phyloP scores from a whole-genome alignment of 768 basidiomycete genomes.

The Mycena albidolilacea region DNA sequence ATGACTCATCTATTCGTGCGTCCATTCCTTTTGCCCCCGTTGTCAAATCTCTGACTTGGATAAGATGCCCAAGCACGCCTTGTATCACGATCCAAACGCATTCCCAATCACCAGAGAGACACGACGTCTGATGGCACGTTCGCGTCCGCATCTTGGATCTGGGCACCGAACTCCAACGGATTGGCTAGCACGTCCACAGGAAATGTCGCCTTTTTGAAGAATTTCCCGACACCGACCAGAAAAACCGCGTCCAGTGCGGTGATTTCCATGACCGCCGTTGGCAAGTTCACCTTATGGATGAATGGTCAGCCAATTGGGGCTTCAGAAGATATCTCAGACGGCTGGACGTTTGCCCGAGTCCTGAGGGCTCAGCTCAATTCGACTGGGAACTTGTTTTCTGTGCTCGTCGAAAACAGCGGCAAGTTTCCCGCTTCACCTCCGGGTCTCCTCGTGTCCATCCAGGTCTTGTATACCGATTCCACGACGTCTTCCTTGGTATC shows the following conservation, averaged over 20 bases:
- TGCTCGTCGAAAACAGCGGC: constrained; percentile 20
- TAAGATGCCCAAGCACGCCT: constrained; percentile 19
- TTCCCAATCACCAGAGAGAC: not conserved
- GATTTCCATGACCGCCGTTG: constrained; percentile 29
- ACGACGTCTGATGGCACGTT: not conserved
- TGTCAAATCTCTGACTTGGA: not conserved
- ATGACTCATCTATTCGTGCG: constrained; percentile 2
- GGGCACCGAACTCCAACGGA: constrained; percentile 20
- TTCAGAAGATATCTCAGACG: constrained; percentile 4
- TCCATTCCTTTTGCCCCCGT: not conserved
- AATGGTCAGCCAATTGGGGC: constrained; percentile 31
- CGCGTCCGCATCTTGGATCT: constrained; percentile 35
- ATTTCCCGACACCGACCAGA: constrained; percentile 9
- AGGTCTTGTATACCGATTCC: constrained; percentile 15
- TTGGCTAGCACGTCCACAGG: constrained; percentile 16
- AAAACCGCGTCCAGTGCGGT: constrained; percentile 17
- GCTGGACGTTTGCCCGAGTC: constrained; percentile 23
- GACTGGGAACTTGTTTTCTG: constrained; percentile 26
- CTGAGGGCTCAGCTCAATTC: constrained; percentile 19
- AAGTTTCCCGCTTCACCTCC: constrained; percentile 3
- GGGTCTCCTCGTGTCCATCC: constrained; percentile 29
- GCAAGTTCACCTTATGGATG: constrained; percentile 24
- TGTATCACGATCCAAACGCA: constrained; percentile 1
- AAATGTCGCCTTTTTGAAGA: constrained; percentile 29
- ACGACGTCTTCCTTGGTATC: constrained; percentile 19